A percentile compares a stretch with the other conserved stretches of the same genome.
These are phyloP conservation scores for Dalechampia spathulata DNA, from an alignment of 441 rosid species.

Conservation along the genomic window DNA sequence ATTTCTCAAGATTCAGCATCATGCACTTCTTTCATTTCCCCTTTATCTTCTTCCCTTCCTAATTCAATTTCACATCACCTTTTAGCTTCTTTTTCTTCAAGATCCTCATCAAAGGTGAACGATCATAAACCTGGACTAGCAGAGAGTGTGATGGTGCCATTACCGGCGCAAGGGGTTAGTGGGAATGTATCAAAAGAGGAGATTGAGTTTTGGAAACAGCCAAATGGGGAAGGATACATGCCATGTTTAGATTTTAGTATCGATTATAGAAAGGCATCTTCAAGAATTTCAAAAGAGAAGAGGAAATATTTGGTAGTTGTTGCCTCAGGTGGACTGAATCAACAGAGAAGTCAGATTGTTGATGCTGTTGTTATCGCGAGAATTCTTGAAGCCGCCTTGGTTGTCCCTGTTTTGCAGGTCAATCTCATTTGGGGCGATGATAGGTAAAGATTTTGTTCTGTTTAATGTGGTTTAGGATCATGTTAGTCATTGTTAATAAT, in stretches of 20 bases:
- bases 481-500: conserved; percentile 1
- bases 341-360: conserved; percentile 67
- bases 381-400: conserved; percentile 72
- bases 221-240: conserved; percentile 51
- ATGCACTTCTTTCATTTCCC: conserved; percentile 26
- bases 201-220: conserved; percentile 66
- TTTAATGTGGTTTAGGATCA: not conserved
- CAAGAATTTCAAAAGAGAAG: conserved; percentile 51
- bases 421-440: conserved; percentile 71
- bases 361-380: conserved; percentile 78
- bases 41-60: conserved; percentile 27
- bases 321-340: conserved; percentile 68
- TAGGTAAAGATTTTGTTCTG: conserved; percentile 34
- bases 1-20: conserved; percentile 21
- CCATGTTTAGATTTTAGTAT: conserved; percentile 65
- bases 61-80: conserved; percentile 22
- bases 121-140: conserved; percentile 16
- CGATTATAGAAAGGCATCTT: conserved; percentile 40
- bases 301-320: conserved; percentile 61
- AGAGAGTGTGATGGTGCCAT: conserved; percentile 31
- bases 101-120: conserved; percentile 8
- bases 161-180: conserved; percentile 35
- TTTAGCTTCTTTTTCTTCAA: conserved; percentile 37
- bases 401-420: conserved; percentile 69
- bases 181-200: conserved; percentile 50